Conservation (phyloP, 108 stramenopile genomes). For the Schizochytrium sp. region DNA sequence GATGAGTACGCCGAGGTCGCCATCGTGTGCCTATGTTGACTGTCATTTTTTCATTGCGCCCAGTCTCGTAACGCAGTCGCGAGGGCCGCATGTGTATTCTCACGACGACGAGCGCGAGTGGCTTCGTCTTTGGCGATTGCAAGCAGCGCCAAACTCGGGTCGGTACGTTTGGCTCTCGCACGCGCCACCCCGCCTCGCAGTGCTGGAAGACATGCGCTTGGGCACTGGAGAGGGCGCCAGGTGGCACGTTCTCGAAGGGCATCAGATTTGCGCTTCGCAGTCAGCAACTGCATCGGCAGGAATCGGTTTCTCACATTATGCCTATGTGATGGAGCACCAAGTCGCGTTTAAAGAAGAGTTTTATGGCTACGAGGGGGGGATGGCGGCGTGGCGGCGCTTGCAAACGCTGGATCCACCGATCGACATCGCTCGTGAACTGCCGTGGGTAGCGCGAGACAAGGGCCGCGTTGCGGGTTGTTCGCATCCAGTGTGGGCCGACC, state of each 20-base stretch:
- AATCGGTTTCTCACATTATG: conserved; percentile 37
- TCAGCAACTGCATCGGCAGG: conserved; percentile 8
- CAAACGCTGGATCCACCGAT: conserved; percentile 1
- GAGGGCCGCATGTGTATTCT: conserved; percentile 26
- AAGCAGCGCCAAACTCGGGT: not conserved
- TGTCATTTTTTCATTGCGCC: conserved; percentile 40
- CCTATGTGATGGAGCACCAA: conserved; percentile 32
- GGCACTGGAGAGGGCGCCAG: not conserved
- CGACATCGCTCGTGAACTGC: not conserved
- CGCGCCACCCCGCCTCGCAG: conserved; percentile 33
- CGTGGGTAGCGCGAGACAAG: conserved; percentile 26
- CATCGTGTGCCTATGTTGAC: conserved; percentile 33
- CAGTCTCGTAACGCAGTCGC: conserved; percentile 8
- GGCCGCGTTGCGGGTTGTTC: not conserved
- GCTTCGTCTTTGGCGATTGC: conserved; percentile 33
- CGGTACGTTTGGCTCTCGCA: conserved; percentile 19
- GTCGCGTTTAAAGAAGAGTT: conserved; percentile 26
- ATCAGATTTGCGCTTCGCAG: not conserved
- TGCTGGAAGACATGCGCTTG: not conserved
- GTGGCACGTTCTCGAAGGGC: not conserved
- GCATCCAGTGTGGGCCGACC: not conserved
- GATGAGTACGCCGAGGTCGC: not conserved
- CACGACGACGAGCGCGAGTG: conserved; percentile 28
- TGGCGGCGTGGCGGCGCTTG: conserved; percentile 19
- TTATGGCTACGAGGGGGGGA: conserved; percentile 24